Evolutionary conservation across 768 basidiomycete species (phyloP).

Genomic region (Stropharia rugosoannulata): DNA sequence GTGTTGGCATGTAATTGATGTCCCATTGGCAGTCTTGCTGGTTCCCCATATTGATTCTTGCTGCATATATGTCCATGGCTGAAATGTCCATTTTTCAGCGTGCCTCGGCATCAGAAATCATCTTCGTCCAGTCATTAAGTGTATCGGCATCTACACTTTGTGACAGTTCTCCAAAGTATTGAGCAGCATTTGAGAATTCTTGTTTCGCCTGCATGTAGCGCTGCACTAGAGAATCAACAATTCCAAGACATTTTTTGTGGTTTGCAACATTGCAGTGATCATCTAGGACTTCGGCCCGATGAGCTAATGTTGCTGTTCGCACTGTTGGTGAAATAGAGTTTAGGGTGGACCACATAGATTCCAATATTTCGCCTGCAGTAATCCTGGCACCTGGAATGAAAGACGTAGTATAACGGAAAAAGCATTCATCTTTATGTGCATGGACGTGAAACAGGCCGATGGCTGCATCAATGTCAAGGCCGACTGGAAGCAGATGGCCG

Average conservation of each 20-base stretch:
- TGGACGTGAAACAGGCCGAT: slow-evolving; percentile 26
- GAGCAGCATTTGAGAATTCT: background rate
- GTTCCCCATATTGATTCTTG: background rate
- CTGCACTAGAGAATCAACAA: slow-evolving; percentile 10
- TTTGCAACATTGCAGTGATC: slow-evolving; percentile 23
- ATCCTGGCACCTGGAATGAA: slow-evolving; percentile 11
- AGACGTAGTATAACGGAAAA: slow-evolving; percentile 15
- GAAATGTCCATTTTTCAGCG: background rate
- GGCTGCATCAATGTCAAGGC: background rate
- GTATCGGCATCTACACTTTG: too few species aligned
- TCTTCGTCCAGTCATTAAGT: background rate
- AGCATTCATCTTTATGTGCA: slow-evolving; percentile 22
- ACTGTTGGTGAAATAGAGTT: too few species aligned
- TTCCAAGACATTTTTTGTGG: slow-evolving; percentile 21
- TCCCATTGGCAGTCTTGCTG: background rate
- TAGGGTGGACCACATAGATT: too few species aligned
- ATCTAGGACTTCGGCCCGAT: slow-evolving; percentile 18
- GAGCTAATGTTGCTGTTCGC: too few species aligned
- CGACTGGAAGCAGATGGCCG: background rate
- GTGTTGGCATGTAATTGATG: background rate
- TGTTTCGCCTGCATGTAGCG: background rate
- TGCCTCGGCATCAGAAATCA: background rate
- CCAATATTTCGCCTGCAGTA: slow-evolving; percentile 17
- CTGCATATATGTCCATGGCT: background rate
- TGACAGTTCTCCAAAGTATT: background rate